These are phyloP conservation scores for Erodium moschatum DNA, from an alignment of 441 rosid genomes.

Conservation along the genomic window DNA sequence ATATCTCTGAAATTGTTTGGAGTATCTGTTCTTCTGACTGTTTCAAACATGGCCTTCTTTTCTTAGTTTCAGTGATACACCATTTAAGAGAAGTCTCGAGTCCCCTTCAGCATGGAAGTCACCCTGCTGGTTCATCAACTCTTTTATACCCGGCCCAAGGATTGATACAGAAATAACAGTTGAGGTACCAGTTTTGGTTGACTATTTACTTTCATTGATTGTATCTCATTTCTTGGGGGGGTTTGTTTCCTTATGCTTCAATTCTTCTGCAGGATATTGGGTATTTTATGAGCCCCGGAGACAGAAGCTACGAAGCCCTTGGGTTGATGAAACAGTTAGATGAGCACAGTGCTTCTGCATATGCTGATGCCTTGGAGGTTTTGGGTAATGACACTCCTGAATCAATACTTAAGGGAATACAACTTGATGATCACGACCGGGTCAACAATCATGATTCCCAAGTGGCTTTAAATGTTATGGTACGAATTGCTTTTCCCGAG, in stretches of 20 bases:
- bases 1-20: background rate
- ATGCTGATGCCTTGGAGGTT: constrained; percentile 84
- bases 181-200: constrained; percentile 43
- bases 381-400: constrained; percentile 71
- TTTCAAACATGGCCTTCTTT: constrained; percentile 12
- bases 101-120: constrained; percentile 99
- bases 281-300: constrained; percentile 75
- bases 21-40: constrained; percentile 4
- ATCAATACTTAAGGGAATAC: constrained; percentile 41
- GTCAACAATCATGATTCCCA: constrained; percentile 35
- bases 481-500: constrained; percentile 22
- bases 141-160: constrained; percentile 74
- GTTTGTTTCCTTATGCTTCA: constrained; percentile 8
- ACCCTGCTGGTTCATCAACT: constrained; percentile 81
- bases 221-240: background rate
- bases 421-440: constrained; percentile 29
- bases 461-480: constrained; percentile 38
- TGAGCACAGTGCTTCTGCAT: constrained; percentile 76
- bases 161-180: constrained; percentile 75
- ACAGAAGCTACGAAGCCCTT: constrained; percentile 84
- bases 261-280: constrained; percentile 63
- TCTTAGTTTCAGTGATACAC: constrained; percentile 77
- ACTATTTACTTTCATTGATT: background rate
- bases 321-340: constrained; percentile 84
- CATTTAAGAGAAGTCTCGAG: constrained; percentile 72